Conservation (phyloP, 129 eudicot species). For the Lonicera japonica region DNA sequence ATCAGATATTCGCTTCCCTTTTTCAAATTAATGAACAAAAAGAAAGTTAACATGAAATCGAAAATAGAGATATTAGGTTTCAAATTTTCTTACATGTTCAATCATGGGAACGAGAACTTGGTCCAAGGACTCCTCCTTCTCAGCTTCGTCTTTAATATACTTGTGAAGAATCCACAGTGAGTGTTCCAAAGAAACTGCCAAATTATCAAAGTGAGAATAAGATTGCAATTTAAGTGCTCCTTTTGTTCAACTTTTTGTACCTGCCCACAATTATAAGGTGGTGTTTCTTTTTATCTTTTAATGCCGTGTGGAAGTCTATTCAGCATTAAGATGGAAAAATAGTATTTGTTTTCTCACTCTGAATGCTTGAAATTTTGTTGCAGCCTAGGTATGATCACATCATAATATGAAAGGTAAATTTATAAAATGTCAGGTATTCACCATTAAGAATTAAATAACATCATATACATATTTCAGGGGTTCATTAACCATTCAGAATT, state of each 20-base stretch:
- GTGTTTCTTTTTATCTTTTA: too few species aligned
- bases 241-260: too few species aligned
- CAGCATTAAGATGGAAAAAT: neutral
- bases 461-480: too few species aligned
- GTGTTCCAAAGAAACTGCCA: conserved; percentile 65
- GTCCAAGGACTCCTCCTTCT: conserved; percentile 50
- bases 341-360: too few species aligned
- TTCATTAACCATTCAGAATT: too few species aligned
- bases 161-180: conserved; percentile 68
- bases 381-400: too few species aligned
- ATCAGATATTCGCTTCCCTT: neutral
- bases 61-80: neutral
- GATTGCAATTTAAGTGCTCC: neutral
- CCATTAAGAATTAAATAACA: too few species aligned
- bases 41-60: neutral
- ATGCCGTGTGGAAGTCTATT: too few species aligned
- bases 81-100: conserved; percentile 48
- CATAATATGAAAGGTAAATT: too few species aligned
- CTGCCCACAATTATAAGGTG: too few species aligned
- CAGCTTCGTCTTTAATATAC: conserved; percentile 65
- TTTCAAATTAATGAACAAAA: neutral
- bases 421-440: too few species aligned
- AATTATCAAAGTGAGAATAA: neutral
- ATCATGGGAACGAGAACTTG: conserved; percentile 70
- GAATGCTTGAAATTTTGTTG: too few species aligned